phyloP scores from a whole-genome alignment of 306 rosid genomes.

The Oxytropis ochrocephala region DNA sequence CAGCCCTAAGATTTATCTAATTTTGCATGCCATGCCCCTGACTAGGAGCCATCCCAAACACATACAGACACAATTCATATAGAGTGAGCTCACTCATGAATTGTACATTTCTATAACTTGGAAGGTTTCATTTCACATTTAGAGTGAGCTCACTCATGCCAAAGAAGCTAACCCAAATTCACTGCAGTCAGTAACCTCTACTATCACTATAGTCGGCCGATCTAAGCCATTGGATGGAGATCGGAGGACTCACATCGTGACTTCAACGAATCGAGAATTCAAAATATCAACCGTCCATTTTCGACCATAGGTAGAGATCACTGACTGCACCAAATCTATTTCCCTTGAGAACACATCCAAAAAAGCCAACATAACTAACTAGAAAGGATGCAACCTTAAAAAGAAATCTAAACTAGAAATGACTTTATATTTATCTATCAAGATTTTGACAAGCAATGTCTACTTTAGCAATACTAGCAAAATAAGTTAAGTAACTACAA shows the following conservation, averaged over 20 bases:
- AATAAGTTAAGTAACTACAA: slow-evolving; percentile 25
- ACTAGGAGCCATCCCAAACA: not conserved
- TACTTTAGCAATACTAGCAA: slow-evolving; percentile 26
- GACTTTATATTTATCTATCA: slow-evolving; percentile 23
- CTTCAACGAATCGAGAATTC: no score
- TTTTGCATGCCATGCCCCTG: slow-evolving; percentile 42
- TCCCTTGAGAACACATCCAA: not conserved
- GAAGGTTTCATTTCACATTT: slow-evolving; percentile 12
- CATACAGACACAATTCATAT: not conserved
- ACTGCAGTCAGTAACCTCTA: no score
- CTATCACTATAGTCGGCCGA: no score
- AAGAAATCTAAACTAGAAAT: not conserved
- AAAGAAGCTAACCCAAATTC: not conserved
- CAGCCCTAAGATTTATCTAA: slow-evolving; percentile 25
- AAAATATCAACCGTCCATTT: no score
- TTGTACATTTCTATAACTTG: not conserved
- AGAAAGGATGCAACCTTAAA: not conserved
- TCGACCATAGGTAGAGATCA: no score
- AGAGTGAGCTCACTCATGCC: not conserved
- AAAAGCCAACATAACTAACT: not conserved
- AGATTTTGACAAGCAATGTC: slow-evolving; percentile 25
- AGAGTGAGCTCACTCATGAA: no score
- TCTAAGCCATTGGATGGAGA: no score
- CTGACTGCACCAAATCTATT: no score
- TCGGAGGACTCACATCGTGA: no score